Evolutionary conservation across 2,329 filamentous ascomycete genomes (phyloP).

Genomic region (Aspergillus novofumigatus): DNA sequence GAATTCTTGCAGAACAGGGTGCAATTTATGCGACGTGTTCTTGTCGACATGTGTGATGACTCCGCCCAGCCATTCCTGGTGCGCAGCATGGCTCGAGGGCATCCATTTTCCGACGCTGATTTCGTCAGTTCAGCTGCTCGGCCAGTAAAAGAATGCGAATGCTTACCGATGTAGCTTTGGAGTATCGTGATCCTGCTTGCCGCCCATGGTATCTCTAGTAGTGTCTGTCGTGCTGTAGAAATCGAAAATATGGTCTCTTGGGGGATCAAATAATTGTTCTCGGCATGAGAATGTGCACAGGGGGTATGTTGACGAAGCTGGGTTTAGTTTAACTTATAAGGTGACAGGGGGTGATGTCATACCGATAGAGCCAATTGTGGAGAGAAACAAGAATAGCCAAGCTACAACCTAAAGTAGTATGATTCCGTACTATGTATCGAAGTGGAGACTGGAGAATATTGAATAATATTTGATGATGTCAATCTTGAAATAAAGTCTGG

Average conservation of each 20-base stretch:
- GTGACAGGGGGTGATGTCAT: background rate
- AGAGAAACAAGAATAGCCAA: background rate
- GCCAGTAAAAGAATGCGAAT: background rate
- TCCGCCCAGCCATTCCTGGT: constrained; percentile 59
- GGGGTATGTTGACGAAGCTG: background rate
- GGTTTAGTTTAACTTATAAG: background rate
- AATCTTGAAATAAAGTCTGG: too few relatives aligned
- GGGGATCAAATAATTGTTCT: too few relatives aligned
- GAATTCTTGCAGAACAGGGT: constrained; percentile 62
- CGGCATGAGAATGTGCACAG: background rate
- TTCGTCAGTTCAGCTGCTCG: background rate
- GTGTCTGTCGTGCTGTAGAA: too few relatives aligned
- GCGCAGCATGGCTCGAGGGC: constrained; percentile 58
- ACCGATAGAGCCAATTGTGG: background rate
- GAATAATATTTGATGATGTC: too few relatives aligned
- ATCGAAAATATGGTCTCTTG: background rate
- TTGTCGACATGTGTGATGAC: constrained; percentile 54
- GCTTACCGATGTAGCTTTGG: background rate
- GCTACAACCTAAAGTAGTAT: background rate
- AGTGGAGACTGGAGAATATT: too few relatives aligned
- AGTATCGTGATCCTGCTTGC: background rate
- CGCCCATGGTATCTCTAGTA: background rate
- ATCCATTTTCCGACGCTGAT: constrained; percentile 58
- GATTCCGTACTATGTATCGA: too few relatives aligned
- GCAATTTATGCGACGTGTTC: constrained; percentile 47